Percentiles rank a stretch among this genome's conserved stretches.
Conservation (phyloP, 2,329 filamentous ascomycete species). For the Gnomoniopsis sp. region DNA sequence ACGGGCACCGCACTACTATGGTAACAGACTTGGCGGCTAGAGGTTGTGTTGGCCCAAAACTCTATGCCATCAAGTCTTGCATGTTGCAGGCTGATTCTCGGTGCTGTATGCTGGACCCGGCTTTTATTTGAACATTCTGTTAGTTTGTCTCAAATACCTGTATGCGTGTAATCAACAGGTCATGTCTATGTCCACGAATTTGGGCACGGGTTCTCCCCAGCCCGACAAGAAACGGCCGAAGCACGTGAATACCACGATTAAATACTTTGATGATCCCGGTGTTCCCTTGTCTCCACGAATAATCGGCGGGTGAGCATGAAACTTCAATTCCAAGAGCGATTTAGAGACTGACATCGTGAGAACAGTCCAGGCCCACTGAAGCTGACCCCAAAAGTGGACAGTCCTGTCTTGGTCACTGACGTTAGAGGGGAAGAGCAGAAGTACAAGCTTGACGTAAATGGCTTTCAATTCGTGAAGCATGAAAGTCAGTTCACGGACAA, state of each 20-base stretch:
- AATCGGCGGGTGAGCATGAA: not conserved
- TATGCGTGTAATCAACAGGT: not conserved
- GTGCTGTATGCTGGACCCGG: too few relatives aligned
- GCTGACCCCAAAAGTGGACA: constrained; percentile 1
- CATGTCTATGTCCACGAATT: not conserved
- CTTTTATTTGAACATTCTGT: too few relatives aligned
- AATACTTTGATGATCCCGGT: not conserved
- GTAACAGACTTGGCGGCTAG: too few relatives aligned
- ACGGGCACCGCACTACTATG: too few relatives aligned
- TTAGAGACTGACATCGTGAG: not conserved
- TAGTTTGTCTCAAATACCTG: not conserved
- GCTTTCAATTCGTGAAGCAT: constrained; percentile 10
- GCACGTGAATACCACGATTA: not conserved
- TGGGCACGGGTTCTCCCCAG: not conserved
- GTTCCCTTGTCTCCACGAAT: not conserved
- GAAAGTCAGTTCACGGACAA: not conserved
- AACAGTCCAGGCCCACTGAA: not conserved
- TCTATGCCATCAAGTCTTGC: too few relatives aligned
- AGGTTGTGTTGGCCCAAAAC: too few relatives aligned
- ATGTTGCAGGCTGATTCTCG: too few relatives aligned
- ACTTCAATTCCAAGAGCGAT: not conserved
- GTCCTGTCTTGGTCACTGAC: not conserved
- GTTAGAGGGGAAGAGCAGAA: constrained; percentile 5
- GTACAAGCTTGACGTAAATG: not conserved
- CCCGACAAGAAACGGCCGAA: not conserved